These are phyloP conservation scores for Brettanomyces sp. DNA, from an alignment of 805 yeast species.

Conservation along the genomic window DNA sequence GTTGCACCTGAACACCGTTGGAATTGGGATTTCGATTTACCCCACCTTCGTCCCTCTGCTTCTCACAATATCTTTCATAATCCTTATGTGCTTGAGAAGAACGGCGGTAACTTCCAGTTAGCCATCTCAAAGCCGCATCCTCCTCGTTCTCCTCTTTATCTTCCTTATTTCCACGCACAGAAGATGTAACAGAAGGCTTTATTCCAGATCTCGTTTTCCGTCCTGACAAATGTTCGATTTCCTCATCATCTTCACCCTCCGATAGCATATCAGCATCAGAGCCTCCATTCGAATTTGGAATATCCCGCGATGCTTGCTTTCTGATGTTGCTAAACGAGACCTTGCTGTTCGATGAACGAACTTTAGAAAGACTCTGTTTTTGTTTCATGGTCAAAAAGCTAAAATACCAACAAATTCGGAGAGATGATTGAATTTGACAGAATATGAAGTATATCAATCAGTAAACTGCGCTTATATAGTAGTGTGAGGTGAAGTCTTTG, in stretches of 20 bases:
- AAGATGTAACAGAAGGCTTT: too few species aligned
- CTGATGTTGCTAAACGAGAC: too few species aligned
- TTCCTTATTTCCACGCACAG: background rate
- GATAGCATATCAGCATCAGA: conserved; percentile 4
- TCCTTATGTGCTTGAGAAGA: conserved; percentile 16
- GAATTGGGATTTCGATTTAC: background rate
- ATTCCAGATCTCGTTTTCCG: too few species aligned
- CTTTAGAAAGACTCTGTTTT: too few species aligned
- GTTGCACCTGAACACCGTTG: background rate
- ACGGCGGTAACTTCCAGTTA: conserved; percentile 31
- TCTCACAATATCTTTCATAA: conserved; percentile 6
- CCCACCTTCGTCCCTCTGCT: conserved; percentile 10
- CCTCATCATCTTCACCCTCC: conserved; percentile 1
- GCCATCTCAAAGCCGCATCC: conserved; percentile 24
- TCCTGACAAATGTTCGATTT: conserved; percentile 11
- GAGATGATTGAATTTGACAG: too few species aligned
- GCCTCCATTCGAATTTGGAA: background rate
- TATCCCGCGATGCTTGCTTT: too few species aligned
- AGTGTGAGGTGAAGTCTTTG: too few species aligned
- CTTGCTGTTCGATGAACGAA: too few species aligned
- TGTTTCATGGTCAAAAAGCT: too few species aligned
- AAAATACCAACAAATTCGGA: too few species aligned
- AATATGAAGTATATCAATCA: too few species aligned
- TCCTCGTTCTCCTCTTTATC: conserved; percentile 5
- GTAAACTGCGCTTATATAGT: too few species aligned